Conservation (phyloP, 805 yeast genomes). For the Limtongia smithiae region DNA sequence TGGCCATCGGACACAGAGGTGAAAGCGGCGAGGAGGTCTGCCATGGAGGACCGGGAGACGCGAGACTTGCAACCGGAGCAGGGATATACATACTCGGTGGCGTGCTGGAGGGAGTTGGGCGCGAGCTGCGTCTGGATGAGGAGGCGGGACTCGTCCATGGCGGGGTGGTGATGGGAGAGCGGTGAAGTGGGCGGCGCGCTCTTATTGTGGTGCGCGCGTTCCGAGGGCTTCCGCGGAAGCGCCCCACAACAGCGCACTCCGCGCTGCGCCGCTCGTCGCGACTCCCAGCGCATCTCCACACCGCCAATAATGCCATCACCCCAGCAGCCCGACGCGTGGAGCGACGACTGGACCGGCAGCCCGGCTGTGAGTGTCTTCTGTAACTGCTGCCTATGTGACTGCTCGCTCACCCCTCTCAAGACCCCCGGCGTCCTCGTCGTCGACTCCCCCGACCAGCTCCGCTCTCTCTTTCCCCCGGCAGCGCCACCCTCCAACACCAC, state of each 20-base stretch:
- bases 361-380: not conserved
- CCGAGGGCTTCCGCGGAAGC: too few species aligned
- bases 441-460: slow-evolving; percentile 12
- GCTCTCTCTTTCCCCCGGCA: slow-evolving; percentile 7
- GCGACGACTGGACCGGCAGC: slow-evolving; percentile 18
- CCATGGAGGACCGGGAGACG: slow-evolving; percentile 17
- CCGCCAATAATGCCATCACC: not conserved
- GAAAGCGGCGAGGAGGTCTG: slow-evolving; percentile 24
- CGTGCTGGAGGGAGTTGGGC: slow-evolving; percentile 10
- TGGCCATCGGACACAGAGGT: slow-evolving; percentile 26
- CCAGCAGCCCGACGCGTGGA: slow-evolving; percentile 19
- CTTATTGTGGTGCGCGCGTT: slow-evolving; percentile 11
- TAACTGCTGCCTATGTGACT: not conserved
- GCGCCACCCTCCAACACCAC: not conserved
- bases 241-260: too few species aligned
- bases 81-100: slow-evolving; percentile 26
- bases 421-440: slow-evolving; percentile 13
- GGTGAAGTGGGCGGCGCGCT: not conserved
- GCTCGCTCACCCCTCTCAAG: not conserved
- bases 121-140: slow-evolving; percentile 20
- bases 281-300: too few species aligned
- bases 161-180: not conserved
- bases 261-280: too few species aligned
- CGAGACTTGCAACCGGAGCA: slow-evolving; percentile 29
- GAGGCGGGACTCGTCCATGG: slow-evolving; percentile 24